A percentile compares a stretch with the other conserved stretches of the same genome.
Evolutionary conservation across 2,329 filamentous ascomycete genomes (phyloP).

Genomic region (Sordariomycetes sp.): DNA sequence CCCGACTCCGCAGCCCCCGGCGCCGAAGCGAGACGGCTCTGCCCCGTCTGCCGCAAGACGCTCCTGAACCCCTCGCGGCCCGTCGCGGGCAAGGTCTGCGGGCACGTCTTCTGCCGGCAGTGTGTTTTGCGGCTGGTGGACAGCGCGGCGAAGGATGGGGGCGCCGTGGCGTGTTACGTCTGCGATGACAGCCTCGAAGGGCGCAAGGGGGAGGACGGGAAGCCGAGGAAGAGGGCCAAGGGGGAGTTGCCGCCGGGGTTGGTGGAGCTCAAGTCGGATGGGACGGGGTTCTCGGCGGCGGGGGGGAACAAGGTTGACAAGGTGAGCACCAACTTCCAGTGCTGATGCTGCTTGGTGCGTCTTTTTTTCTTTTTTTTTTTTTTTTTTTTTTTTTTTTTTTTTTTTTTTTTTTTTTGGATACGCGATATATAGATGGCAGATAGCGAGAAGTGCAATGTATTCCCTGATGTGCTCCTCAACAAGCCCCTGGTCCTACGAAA

Average conservation of each 20-base stretch:
- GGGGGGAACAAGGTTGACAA: constrained; percentile 74
- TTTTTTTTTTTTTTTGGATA: background rate
- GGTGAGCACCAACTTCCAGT: constrained; percentile 69
- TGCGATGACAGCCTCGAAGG: constrained; percentile 60
- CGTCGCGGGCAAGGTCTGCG: constrained; percentile 74
- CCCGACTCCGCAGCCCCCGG: constrained; percentile 28
- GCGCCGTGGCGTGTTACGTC: constrained; percentile 55
- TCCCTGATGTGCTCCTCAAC: background rate
- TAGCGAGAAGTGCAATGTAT: background rate
- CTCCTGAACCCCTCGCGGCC: constrained; percentile 75
- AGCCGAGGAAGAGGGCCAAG: constrained; percentile 29
- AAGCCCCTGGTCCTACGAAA: background rate
- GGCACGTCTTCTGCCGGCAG: constrained; percentile 68
- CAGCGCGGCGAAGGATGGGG: constrained; percentile 31
- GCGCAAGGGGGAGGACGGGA: background rate
- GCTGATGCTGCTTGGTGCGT: constrained; percentile 33
- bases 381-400: too few species aligned
- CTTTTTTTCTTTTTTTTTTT: too few species aligned
- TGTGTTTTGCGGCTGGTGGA: constrained; percentile 53
- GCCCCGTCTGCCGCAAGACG: constrained; percentile 74
- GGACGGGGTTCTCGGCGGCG: constrained; percentile 85
- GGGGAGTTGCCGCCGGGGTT: constrained; percentile 56
- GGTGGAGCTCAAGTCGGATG: constrained; percentile 70
- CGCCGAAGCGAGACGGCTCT: constrained; percentile 37
- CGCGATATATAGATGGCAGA: background rate